Conservation (phyloP, 108 stramenopile genomes). For the Nannochloropsis salina region DNA sequence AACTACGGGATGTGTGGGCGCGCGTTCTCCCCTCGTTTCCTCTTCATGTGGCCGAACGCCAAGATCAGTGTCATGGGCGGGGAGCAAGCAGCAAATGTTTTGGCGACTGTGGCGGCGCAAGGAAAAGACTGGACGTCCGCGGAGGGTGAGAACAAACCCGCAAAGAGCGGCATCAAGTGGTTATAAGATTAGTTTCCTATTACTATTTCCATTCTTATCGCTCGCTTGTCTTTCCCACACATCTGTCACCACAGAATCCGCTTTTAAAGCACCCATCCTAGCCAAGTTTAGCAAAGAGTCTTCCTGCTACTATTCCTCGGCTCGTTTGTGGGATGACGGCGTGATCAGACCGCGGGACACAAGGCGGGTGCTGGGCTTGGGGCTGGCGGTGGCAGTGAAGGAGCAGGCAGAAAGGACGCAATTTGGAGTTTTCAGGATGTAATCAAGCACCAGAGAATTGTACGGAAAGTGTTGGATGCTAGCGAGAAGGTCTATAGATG, state of each 20-base stretch:
- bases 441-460: neutral
- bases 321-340: slow-evolving; percentile 95
- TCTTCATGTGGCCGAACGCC: slow-evolving; percentile 98
- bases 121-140: slow-evolving; percentile 62
- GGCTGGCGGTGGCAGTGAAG: slow-evolving; percentile 66
- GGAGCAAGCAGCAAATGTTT: slow-evolving; percentile 89
- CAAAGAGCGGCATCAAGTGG: slow-evolving; percentile 52
- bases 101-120: slow-evolving; percentile 75
- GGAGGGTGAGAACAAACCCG: slow-evolving; percentile 58
- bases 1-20: slow-evolving; percentile 98
- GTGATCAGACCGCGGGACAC: slow-evolving; percentile 90
- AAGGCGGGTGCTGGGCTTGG: slow-evolving; percentile 72
- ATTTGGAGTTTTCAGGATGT: slow-evolving; percentile 63
- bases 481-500: too few species aligned
- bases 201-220: neutral
- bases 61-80: slow-evolving; percentile 94
- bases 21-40: slow-evolving; percentile 84
- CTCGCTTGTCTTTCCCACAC: neutral
- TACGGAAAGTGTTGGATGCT: too few species aligned
- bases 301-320: slow-evolving; percentile 77
- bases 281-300: slow-evolving; percentile 56
- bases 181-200: slow-evolving; percentile 39
- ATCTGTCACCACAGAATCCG: slow-evolving; percentile 43
- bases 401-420: slow-evolving; percentile 48
- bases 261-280: slow-evolving; percentile 60